A percentile compares a stretch with the other conserved stretches of the same genome.
phyloP scores from a whole-genome alignment of 2,329 filamentous ascomycete genomes.

The Aureobasidium leucospermi region DNA sequence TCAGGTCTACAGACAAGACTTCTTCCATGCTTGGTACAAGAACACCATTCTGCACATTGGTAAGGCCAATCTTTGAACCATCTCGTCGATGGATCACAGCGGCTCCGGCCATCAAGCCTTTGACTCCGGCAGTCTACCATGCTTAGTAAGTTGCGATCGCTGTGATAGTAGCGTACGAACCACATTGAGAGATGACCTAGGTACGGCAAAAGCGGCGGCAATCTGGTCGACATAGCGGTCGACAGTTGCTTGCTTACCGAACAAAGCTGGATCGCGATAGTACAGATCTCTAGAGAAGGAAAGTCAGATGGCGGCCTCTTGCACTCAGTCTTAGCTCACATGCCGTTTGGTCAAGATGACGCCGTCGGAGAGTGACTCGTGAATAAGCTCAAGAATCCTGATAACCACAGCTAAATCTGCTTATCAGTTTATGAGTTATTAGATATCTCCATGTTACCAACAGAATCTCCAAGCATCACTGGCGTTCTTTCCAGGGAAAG shows the following conservation, averaged over 20 bases:
- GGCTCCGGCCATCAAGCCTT: constrained; percentile 61
- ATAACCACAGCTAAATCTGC: constrained; percentile 43
- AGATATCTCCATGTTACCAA: constrained; percentile 21
- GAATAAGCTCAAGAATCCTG: constrained; percentile 50
- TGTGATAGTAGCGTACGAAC: constrained; percentile 38
- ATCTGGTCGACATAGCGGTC: constrained; percentile 68
- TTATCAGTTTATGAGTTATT: constrained; percentile 8
- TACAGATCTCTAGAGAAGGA: constrained; percentile 62
- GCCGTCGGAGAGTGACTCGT: constrained; percentile 43
- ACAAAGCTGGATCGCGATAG: constrained; percentile 68
- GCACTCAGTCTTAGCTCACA: background rate
- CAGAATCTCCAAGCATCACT: constrained; percentile 54
- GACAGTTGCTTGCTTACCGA: constrained; percentile 60
- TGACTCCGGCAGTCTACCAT: constrained; percentile 59
- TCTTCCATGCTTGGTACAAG: constrained; percentile 51
- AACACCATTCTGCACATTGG: constrained; percentile 45
- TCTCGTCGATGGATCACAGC: constrained; percentile 43
- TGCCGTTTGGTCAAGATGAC: constrained; percentile 51
- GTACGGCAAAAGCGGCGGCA: constrained; percentile 59
- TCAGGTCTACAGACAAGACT: constrained; percentile 45
- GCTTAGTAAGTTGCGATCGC: background rate
- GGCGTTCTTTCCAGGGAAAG: constrained; percentile 48
- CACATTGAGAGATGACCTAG: constrained; percentile 61
- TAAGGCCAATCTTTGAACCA: constrained; percentile 35
- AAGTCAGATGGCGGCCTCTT: background rate